These are phyloP conservation scores for Thuidium tamariscinum DNA, from an alignment of 225 moss, liverwort and hornwort species.

Conservation along the genomic window DNA sequence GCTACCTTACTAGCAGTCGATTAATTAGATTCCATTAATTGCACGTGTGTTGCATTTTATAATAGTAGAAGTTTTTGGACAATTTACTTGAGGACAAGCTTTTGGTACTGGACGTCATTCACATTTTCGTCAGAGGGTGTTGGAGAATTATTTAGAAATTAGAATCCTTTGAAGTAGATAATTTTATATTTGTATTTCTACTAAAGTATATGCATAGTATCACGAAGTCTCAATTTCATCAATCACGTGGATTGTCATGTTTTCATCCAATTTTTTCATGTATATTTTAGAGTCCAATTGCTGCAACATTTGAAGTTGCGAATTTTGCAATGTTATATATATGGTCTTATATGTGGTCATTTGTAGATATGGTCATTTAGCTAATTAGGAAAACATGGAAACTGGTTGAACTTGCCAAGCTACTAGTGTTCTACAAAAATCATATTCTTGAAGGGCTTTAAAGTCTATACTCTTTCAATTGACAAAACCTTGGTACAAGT, in stretches of 20 bases:
- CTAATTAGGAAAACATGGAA: not conserved
- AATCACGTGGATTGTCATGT: not conserved
- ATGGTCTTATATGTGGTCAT: too few species aligned
- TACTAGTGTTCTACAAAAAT: not conserved
- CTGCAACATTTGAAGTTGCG: not conserved
- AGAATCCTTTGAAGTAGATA: not conserved
- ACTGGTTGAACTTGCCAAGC: not conserved
- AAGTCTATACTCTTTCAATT: not conserved
- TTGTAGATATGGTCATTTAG: not conserved
- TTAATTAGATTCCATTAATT: not conserved
- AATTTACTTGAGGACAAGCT: not conserved
- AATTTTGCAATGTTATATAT: not conserved
- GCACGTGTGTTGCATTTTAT: not conserved
- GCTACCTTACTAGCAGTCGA: not conserved
- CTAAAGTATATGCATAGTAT: not conserved
- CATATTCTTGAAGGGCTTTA: not conserved
- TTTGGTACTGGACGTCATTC: not conserved
- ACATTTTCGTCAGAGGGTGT: not conserved
- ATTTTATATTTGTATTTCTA: not conserved
- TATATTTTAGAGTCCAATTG: not conserved
- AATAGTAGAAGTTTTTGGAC: not conserved
- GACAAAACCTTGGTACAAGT: accelerated
- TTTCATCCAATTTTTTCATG: not conserved
- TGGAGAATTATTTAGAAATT: not conserved
- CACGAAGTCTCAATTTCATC: not conserved